Evolutionary conservation across 768 basidiomycete species (phyloP), one percentile per base, ranked within the genome.

Genomic region (Aureoboletus auriporus): DNA sequence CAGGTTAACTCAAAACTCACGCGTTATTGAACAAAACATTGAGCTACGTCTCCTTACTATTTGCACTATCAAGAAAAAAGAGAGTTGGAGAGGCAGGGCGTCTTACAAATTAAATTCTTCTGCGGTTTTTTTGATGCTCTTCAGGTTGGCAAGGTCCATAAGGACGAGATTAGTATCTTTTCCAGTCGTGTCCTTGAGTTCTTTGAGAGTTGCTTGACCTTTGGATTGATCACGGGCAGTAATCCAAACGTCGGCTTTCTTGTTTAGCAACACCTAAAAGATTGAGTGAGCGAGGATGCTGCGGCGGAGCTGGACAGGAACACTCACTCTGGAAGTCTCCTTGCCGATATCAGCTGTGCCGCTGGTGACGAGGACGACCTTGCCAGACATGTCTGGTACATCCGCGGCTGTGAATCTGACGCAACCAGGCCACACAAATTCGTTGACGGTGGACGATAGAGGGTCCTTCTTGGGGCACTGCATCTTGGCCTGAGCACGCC

Each of bases 291-390:
- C 29, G 16, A 29, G 39, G 8, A 26, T 11, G 14, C 14, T 11
- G 33, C 10, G 10, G 31, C 14, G 42, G 29, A 14, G 5, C 1
- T 1, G 33, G 14, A 2, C 16, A 20, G 26, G 7, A 31, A 6
- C 23, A 40, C 52, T 33, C n/a, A 56, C 63, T 36, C 64, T 57
- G 9, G 63, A 73, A 5, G 74, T 77, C 51, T 76, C 75, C 45
- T 76, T 77, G 1, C 79, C 78, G 23, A 79, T 69, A 5, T 78
- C 78, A 2, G 72, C 63, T 46, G 75, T 79, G 1, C 65, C 75
- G 4, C 80, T 80, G 0, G 67, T 79, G 14, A 81, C 60, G 27
- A 72, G 56, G 42, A 64, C 57, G 26, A 69, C 68, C 52, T 66
- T 73, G 23, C 68, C 67, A 9, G 62, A 49, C 52, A 72, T 61